These are phyloP conservation scores for Trifolium pratense DNA, from an alignment of 306 rosid genomes.

Conservation along the genomic window DNA sequence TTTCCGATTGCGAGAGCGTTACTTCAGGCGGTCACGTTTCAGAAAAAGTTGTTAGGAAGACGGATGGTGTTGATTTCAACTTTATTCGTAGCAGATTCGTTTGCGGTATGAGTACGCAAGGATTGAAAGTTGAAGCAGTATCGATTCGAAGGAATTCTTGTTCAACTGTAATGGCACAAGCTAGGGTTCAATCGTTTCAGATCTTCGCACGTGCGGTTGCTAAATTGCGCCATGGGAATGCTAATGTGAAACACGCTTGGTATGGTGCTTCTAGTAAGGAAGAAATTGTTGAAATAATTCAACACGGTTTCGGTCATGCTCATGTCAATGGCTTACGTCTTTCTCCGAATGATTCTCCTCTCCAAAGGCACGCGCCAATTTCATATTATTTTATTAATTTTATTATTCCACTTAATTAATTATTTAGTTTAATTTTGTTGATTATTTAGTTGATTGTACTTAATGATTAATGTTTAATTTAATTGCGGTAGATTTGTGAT, in stretches of 20 bases:
- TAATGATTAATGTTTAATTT: neutral
- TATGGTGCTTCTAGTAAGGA: slow-evolving; percentile 53
- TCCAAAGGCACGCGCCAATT: slow-evolving; percentile 54
- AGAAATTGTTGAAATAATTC: slow-evolving; percentile 58
- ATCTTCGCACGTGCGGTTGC: slow-evolving; percentile 58
- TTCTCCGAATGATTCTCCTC: slow-evolving; percentile 63
- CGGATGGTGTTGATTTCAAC: slow-evolving; percentile 55
- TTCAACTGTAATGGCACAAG: slow-evolving; percentile 50
- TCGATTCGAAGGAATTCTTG: slow-evolving; percentile 50
- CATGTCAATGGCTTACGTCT: slow-evolving; percentile 53
- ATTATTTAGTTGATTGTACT: neutral
- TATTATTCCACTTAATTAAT: neutral
- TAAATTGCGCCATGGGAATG: slow-evolving; percentile 55
- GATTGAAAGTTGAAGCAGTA: slow-evolving; percentile 42
- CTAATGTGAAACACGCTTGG: slow-evolving; percentile 79
- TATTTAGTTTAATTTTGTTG: neutral
- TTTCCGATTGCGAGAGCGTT: slow-evolving; percentile 72
- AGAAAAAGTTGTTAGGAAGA: slow-evolving; percentile 39
- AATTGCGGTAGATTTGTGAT: neutral
- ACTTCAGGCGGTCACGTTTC: slow-evolving; percentile 43
- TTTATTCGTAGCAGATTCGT: slow-evolving; percentile 52
- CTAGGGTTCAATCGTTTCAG: slow-evolving; percentile 66
- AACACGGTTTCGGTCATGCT: slow-evolving; percentile 61
- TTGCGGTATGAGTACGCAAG: slow-evolving; percentile 49
- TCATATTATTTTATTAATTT: neutral